These are phyloP conservation scores for Ganoderma lucidum DNA, from an alignment of 1,284 basidiomycete genomes.

Conservation along the genomic window DNA sequence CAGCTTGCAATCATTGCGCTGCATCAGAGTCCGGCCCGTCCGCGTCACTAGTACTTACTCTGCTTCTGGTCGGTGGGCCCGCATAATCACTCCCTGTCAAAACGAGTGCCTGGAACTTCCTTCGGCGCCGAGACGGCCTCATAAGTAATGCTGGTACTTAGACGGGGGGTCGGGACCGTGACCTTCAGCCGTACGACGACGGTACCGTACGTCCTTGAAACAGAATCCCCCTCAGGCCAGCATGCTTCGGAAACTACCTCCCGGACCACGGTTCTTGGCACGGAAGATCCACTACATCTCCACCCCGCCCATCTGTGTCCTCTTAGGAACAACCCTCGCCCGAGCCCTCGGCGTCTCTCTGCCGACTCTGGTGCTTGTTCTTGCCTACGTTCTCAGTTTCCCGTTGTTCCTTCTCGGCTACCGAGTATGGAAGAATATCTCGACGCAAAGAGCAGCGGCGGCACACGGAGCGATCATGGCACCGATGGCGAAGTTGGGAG, in stretches of 20 bases:
- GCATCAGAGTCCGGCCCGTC: no score
- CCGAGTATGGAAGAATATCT: constrained; percentile 8
- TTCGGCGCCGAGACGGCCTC: neutral
- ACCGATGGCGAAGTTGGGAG: constrained; percentile 15
- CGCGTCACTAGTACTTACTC: no score
- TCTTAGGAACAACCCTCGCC: neutral
- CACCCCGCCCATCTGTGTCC: constrained; percentile 20
- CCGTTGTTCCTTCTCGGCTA: constrained; percentile 6
- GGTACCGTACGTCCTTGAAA: neutral
- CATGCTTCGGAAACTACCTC: constrained; percentile 17
- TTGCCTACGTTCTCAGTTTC: neutral
- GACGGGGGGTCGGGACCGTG: no score
- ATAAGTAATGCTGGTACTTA: neutral
- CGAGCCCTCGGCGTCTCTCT: constrained; percentile 1
- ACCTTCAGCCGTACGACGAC: no score
- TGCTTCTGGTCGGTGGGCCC: neutral
- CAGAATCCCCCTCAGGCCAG: neutral
- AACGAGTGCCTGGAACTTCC: neutral
- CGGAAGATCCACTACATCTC: constrained; percentile 21
- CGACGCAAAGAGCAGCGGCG: constrained; percentile 27
- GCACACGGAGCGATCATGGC: constrained; percentile 34
- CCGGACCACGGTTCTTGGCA: constrained; percentile 28
- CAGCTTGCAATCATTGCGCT: no score
- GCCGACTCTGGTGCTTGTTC: neutral
- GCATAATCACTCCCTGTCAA: neutral